Evolutionary conservation across 345 rosid species (phyloP), one percentile per base, ranked within the genome.

Genomic region (Hevea brasiliensis): DNA sequence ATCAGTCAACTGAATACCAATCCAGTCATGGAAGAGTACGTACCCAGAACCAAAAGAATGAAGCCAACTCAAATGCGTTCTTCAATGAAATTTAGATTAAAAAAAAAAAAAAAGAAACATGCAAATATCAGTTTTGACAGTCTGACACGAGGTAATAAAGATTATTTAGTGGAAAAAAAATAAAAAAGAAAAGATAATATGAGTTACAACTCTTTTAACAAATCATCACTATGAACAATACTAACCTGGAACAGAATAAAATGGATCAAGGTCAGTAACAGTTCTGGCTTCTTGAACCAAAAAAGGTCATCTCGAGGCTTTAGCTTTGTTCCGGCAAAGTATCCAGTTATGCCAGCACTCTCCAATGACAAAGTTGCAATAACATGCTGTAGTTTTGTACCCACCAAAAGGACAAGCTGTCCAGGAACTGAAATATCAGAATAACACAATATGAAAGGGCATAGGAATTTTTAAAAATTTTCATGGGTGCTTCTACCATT

Each of bases 11-110:
- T 48, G 14, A 74, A 65, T 63, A 32, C 3, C 9, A 67, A 66
- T 86, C 55, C 53, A 65, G 75, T 57, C 45, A 55, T 23, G 58
- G 77, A 78, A 81, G 74, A 84, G n/a, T 82, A 40, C 73, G 63
- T 90, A 92, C 98, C 98, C 97, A 94, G 72, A 90, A 90, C 98
- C 98, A 92, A 80, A 92, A 90, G 86, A 92, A 94, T 1, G 98
- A 90, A 68, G 98, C 97, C 82, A 94, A 72, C 62, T 94, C 98
- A 61, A 94, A 94, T 27, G 98, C 89, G 76, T 94, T 94, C 98
- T 94, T 91, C 83, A 70, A 60, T 53, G 44, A 72, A 77, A 67
- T 67, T 65, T 73, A 35, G 40, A 72, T 21, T n/a, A n/a, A n/a
- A n/a, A n/a, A n/a, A n/a, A n/a, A n/a, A n/a, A 70, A 37, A 37